Base-by-base conservation (phyloP, 2,329 filamentous ascomycete genomes). In the Dactylonectria estremocensis region DNA sequence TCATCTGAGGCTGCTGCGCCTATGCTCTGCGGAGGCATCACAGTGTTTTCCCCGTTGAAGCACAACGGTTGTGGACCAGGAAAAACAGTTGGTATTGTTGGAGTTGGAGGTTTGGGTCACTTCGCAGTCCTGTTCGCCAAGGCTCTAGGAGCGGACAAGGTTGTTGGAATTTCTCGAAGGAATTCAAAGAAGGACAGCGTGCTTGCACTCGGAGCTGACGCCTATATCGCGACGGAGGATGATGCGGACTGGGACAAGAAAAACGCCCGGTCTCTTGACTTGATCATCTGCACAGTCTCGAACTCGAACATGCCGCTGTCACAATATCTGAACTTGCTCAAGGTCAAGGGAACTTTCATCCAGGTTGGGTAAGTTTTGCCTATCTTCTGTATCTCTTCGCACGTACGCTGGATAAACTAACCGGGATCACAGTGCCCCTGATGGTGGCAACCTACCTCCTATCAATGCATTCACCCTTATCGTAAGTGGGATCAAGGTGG, bases 21-120 rank as follows among this genome's bases (percentile, higher is more conserved):
- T 1, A 94, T 95, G 91, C 86, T 96, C 67, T 97, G 94, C 79
- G 94, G 93, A 10, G 94, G 94, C 62, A 84, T 95, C 46, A 96
- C 94, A 0, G 89, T 90, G 50, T 97, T 91, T 82, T 91, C 88
- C 52, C 94, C 94, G 0, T 86, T 97, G 1, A 90, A 93, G 65
- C 87, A 92, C 55, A 90, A 94, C 75, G 92, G 91, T 28, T 87
- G 87, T 66, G 92, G 92, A 0, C 91, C 91, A 1, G 93, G 93
- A 64, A 93, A 92, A 84, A 93, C 92, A 82, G 88, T 94, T 28
- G 92, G 87, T 40, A 88, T 94, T 66, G 88, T 93, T 13, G 92
- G 92, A 61, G 82, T 93, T 71, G 90, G 91, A n/a, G 91, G 91
- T 4, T 86, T 93, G 66, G 91, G 91, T 1, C 91, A 93, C 79